Conservation (phyloP, 2,329 filamentous ascomycete species). For the Alternaria brassicae region DNA sequence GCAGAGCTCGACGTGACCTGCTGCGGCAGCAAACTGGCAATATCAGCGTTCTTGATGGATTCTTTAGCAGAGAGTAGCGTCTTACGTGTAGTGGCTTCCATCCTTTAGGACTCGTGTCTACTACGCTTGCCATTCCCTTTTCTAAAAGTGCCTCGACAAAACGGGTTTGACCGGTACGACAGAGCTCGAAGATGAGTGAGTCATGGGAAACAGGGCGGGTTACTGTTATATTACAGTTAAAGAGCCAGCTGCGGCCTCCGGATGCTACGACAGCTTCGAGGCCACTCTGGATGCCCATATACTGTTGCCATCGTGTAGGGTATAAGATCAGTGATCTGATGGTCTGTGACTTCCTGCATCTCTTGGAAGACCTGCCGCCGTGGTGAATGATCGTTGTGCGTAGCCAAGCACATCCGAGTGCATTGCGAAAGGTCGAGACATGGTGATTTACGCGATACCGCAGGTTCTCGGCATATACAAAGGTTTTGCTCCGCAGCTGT, state of each 20-base stretch:
- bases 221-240: conserved; percentile 16
- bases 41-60: background rate
- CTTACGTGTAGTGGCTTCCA: background rate
- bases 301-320: conserved; percentile 11
- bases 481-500: conserved; percentile 3
- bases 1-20: conserved; percentile 18
- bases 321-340: background rate
- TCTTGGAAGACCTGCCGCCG: background rate
- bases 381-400: background rate
- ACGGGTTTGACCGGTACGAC: conserved; percentile 14
- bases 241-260: conserved; percentile 13
- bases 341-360: background rate
- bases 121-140: conserved; percentile 16
- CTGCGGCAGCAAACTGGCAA: conserved; percentile 18
- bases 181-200: conserved; percentile 21
- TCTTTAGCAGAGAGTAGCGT: background rate
- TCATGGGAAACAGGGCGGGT: conserved; percentile 16
- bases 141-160: conserved; percentile 19
- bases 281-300: conserved; percentile 11
- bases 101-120: conserved; percentile 15
- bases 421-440: background rate
- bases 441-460: background rate
- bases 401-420: background rate
- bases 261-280: conserved; percentile 18
- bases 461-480: background rate